Conservation (phyloP, 1,284 basidiomycete species). For the Boletus mariae region DNA sequence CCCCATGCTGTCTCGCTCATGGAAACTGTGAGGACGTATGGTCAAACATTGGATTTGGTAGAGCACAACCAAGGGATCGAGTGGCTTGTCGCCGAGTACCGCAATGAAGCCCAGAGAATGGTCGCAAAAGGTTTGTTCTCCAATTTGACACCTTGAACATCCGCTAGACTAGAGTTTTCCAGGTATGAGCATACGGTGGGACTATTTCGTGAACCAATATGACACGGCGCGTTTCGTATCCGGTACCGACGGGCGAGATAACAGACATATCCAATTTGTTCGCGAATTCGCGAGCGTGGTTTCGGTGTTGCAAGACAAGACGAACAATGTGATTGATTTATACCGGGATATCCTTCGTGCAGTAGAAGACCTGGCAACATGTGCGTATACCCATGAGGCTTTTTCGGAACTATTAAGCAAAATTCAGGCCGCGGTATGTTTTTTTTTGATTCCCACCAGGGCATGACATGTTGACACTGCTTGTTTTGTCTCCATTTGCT, state of each 20-base stretch:
- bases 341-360: conserved; percentile 83
- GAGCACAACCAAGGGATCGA: conserved; percentile 88
- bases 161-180: background rate
- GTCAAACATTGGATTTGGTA: conserved; percentile 88
- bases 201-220: conserved; percentile 92
- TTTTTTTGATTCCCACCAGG: background rate
- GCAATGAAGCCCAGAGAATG: conserved; percentile 89
- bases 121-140: conserved; percentile 66
- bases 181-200: conserved; percentile 96
- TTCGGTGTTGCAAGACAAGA: conserved; percentile 91
- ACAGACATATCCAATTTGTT: conserved; percentile 89
- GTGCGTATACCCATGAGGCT: conserved; percentile 79
- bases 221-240: conserved; percentile 75
- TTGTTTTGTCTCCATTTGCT: background rate
- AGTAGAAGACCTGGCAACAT: conserved; percentile 85
- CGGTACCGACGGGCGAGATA: conserved; percentile 75
- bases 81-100: conserved; percentile 89
- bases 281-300: conserved; percentile 93
- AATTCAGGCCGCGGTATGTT: conserved; percentile 80
- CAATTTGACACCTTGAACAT: background rate
- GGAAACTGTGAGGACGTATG: conserved; percentile 97
- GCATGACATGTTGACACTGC: background rate
- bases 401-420: conserved; percentile 77
- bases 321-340: conserved; percentile 88
- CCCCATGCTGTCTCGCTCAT: conserved; percentile 97